Base-by-base conservation (phyloP, 257 asterid species). In the Knoxia roxburghii region DNA sequence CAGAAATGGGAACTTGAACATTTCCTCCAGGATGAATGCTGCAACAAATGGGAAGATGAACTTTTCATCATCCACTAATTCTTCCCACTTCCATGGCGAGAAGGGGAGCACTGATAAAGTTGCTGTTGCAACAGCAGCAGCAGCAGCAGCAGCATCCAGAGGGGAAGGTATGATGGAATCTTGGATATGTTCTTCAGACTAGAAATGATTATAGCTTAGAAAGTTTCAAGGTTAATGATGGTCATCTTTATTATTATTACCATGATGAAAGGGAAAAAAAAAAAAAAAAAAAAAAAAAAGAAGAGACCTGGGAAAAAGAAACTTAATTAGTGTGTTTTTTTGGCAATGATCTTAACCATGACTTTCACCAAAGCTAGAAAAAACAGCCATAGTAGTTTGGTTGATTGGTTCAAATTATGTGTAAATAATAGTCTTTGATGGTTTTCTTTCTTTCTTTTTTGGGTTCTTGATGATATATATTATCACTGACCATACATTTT, bases 161-260 rank as follows among this genome's bases (percentile, higher is more conserved):
- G 81, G 81, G 18, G 87, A 72, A 82, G 94, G 88, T 77, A 82
- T 71, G 87, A 74, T 77, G 81, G 96, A 87, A 72, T 79, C 87
- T 51, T 87, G 95, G 92, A 71, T 86, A 75, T 70, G 79, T 83
- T 86, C 91, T 72, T 84, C 88, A 70, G 90, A 86, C 30, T 77
- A 76, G 82, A 75, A 80, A 85, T 83, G 77, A 85, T 85, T 78
- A 65, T 57, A 60, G 54, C 45, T 30, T 33, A 67, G 74, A 29
- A 71, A 78, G 73, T 55, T 39, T 61, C 64, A 32, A 69, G 57
- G 30, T 24, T 35, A 41, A 68, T 51, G 77, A 67, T 77, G 72
- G 56, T 64, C 39, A 73, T 68, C 7, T 52, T 52, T 63, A 69
- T 70, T 69, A 61, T 71, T 45, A 55, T 58, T 61, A 51, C 56